Evolutionary conservation across 2,329 filamentous ascomycete species (phyloP).

Genomic region (Colletotrichum brevisporum): DNA sequence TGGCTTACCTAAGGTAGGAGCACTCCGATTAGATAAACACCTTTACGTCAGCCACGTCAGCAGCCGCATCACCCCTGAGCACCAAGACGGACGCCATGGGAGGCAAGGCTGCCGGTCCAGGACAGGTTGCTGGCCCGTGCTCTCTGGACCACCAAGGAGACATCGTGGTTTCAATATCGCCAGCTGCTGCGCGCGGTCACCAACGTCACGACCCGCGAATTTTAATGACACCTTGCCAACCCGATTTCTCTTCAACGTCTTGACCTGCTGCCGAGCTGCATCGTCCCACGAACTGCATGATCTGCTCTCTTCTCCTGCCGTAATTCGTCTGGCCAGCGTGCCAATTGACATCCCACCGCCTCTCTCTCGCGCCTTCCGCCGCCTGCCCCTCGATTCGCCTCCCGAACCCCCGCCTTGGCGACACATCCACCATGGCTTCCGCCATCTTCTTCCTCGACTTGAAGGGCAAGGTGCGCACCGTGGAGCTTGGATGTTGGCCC

Average conservation of each 20-base stretch:
- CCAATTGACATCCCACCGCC: slow-evolving; percentile 46
- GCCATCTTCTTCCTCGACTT: slow-evolving; percentile 98
- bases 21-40: too few relatives aligned
- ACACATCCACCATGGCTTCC: slow-evolving; percentile 82
- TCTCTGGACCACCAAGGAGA: slow-evolving; percentile 32
- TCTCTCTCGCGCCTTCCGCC: slow-evolving; percentile 43
- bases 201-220: slow-evolving; percentile 28
- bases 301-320: slow-evolving; percentile 30
- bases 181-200: slow-evolving; percentile 23
- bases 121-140: slow-evolving; percentile 29
- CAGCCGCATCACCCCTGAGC: neutral
- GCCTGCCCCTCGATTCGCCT: slow-evolving; percentile 42
- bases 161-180: slow-evolving; percentile 42
- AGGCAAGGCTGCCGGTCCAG: slow-evolving; percentile 28
- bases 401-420: slow-evolving; percentile 42
- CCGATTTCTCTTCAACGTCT: slow-evolving; percentile 3
- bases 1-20: too few relatives aligned
- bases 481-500: neutral
- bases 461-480: slow-evolving; percentile 89
- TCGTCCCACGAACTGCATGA: slow-evolving; percentile 25
- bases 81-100: slow-evolving; percentile 5
- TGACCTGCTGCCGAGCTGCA: slow-evolving; percentile 20
- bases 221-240: slow-evolving; percentile 20
- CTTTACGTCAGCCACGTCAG: too few relatives aligned
- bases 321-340: slow-evolving; percentile 44